Conservation (phyloP, 768 basidiomycete genomes). For the Termitomyces sp. region DNA sequence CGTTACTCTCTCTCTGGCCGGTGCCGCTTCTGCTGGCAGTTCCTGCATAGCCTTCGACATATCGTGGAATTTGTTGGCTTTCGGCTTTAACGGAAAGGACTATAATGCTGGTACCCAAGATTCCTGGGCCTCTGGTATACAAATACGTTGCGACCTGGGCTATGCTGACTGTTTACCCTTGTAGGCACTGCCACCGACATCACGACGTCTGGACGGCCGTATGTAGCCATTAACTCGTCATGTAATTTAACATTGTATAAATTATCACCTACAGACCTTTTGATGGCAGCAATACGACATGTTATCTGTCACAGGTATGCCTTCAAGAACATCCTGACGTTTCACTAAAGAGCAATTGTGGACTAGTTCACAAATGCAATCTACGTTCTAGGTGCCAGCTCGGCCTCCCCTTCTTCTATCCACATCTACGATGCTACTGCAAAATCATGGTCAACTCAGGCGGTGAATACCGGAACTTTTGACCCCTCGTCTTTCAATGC, state of each 20-base stretch:
- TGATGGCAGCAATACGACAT: conserved; percentile 54
- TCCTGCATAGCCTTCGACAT: conserved; percentile 75
- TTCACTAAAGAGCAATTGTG: neutral
- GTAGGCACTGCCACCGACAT: conserved; percentile 59
- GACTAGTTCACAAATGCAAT: conserved; percentile 78
- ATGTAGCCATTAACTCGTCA: conserved; percentile 21
- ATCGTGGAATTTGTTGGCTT: conserved; percentile 79
- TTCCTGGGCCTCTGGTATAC: conserved; percentile 57
- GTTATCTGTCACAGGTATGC: conserved; percentile 65
- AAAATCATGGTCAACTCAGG: conserved; percentile 77
- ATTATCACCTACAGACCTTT: conserved; percentile 44
- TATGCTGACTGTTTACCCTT: conserved; percentile 2
- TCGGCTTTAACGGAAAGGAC: conserved; percentile 81
- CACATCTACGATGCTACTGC: conserved; percentile 77
- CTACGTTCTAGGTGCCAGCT: conserved; percentile 79
- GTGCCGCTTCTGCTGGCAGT: conserved; percentile 15
- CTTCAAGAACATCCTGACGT: neutral
- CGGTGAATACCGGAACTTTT: conserved; percentile 41
- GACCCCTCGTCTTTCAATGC: conserved; percentile 61
- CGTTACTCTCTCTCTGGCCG: conserved; percentile 16
- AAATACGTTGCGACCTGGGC: neutral
- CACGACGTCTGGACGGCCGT: conserved; percentile 75
- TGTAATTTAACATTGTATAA: neutral
- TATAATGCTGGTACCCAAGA: conserved; percentile 71
- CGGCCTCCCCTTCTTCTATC: conserved; percentile 57